These are phyloP conservation scores for Nakazawaea ambrosiae DNA, from an alignment of 805 yeast species.

Conservation along the genomic window DNA sequence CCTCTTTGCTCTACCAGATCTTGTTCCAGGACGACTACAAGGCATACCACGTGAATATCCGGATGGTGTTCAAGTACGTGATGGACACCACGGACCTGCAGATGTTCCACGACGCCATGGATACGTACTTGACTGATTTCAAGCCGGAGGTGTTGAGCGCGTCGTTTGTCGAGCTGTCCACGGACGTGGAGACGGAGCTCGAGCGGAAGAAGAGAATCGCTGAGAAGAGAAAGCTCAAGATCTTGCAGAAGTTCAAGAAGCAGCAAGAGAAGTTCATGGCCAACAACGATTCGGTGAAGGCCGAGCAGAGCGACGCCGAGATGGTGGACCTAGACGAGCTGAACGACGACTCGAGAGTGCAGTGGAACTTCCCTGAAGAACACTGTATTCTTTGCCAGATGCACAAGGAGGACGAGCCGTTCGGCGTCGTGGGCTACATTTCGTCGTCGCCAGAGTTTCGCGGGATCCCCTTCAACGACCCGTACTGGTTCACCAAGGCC, in stretches of 20 bases:
- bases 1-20: slow-evolving; percentile 28
- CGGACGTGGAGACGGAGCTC: slow-evolving; percentile 27
- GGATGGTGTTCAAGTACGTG: slow-evolving; percentile 38
- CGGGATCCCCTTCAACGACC: slow-evolving; percentile 53
- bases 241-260: slow-evolving; percentile 71
- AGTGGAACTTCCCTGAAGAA: slow-evolving; percentile 67
- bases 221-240: slow-evolving; percentile 57
- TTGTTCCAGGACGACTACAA: slow-evolving; percentile 34
- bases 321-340: slow-evolving; percentile 25
- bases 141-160: slow-evolving; percentile 13
- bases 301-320: slow-evolving; percentile 16
- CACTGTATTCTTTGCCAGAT: slow-evolving; percentile 81
- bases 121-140: slow-evolving; percentile 29
- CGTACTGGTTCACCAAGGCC: slow-evolving; percentile 59
- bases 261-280: slow-evolving; percentile 70
- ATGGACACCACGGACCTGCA: slow-evolving; percentile 17
- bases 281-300: neutral
- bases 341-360: slow-evolving; percentile 23
- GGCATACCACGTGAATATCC: slow-evolving; percentile 45
- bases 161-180: slow-evolving; percentile 5
- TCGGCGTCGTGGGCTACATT: slow-evolving; percentile 66
- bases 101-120: slow-evolving; percentile 21
- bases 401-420: slow-evolving; percentile 60
- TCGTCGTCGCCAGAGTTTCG: slow-evolving; percentile 55
- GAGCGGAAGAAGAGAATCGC: slow-evolving; percentile 65